phyloP scores from a whole-genome alignment of 2,329 filamentous ascomycete genomes.

The Penicillium nordicum region DNA sequence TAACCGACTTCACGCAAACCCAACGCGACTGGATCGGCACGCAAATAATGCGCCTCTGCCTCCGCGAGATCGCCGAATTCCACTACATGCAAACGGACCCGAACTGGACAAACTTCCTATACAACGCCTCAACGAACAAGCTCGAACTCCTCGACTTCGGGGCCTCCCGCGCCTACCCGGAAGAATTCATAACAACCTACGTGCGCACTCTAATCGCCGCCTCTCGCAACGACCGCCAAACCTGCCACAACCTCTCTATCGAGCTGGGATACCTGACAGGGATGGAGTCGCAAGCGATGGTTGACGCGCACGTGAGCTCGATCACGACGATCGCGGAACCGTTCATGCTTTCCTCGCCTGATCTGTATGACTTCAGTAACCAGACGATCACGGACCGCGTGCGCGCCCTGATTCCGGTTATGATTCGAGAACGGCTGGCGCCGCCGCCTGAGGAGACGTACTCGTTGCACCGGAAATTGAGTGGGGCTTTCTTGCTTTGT shows the following conservation, averaged over 20 bases:
- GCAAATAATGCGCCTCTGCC: slow-evolving; percentile 83
- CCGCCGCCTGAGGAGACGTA: slow-evolving; percentile 98
- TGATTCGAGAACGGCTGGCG: slow-evolving; percentile 82
- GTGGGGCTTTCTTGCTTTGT: slow-evolving; percentile 90
- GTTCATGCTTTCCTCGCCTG: slow-evolving; percentile 71
- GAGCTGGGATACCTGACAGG: slow-evolving; percentile 89
- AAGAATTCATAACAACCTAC: slow-evolving; percentile 75
- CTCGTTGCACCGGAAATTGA: slow-evolving; percentile 88
- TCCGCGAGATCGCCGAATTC: slow-evolving; percentile 92
- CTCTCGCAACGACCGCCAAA: slow-evolving; percentile 62
- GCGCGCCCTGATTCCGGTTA: slow-evolving; percentile 80
- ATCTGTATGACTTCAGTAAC: slow-evolving; percentile 84
- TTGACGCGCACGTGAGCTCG: slow-evolving; percentile 83
- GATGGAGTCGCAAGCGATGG: slow-evolving; percentile 78
- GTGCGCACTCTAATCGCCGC: slow-evolving; percentile 77
- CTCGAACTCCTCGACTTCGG: slow-evolving; percentile 96
- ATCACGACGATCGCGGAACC: slow-evolving; percentile 90
- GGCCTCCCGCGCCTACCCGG: slow-evolving; percentile 80
- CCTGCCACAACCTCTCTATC: slow-evolving; percentile 66
- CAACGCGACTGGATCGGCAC: slow-evolving; percentile 96
- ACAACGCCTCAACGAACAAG: slow-evolving; percentile 66
- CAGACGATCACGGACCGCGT: slow-evolving; percentile 97
- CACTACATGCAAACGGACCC: slow-evolving; percentile 98
- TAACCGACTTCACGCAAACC: slow-evolving; percentile 69
- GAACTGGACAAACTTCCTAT: slow-evolving; percentile 99